These are phyloP conservation scores for Mycena polygramma DNA, from an alignment of 768 basidiomycete genomes.

Conservation along the genomic window DNA sequence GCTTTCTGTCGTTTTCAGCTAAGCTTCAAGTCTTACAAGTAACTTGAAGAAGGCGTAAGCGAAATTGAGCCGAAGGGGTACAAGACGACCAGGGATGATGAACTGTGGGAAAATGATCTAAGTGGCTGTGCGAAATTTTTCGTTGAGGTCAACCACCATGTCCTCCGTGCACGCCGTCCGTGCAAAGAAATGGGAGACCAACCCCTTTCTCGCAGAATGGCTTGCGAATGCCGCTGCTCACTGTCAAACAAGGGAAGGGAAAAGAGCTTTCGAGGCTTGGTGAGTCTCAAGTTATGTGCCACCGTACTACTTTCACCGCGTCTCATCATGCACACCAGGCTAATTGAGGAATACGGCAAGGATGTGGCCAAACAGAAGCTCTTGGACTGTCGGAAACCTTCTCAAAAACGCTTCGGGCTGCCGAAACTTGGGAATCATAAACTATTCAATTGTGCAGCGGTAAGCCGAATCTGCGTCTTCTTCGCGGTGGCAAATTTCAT, in stretches of 20 bases:
- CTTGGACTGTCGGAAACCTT: slow-evolving; percentile 21
- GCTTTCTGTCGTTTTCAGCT: too few relatives aligned
- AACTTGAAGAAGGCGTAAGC: too few relatives aligned
- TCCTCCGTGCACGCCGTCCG: slow-evolving; percentile 19
- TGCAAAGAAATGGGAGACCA: slow-evolving; percentile 26
- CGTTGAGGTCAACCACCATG: slow-evolving; percentile 2
- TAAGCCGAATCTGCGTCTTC: not conserved
- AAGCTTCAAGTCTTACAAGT: too few relatives aligned
- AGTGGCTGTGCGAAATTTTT: not conserved
- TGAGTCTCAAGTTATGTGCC: slow-evolving; percentile 3
- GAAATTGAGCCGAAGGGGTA: too few relatives aligned
- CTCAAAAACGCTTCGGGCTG: slow-evolving; percentile 6
- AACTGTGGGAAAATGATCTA: too few relatives aligned
- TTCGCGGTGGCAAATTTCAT: not conserved
- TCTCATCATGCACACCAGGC: slow-evolving; percentile 1
- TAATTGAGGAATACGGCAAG: slow-evolving; percentile 18
- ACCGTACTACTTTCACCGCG: not conserved
- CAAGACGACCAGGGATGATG: too few relatives aligned
- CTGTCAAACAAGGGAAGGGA: slow-evolving; percentile 25
- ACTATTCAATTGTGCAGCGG: slow-evolving; percentile 25
- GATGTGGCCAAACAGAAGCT: slow-evolving; percentile 27
- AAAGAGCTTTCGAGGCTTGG: slow-evolving; percentile 28
- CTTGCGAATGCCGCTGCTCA: slow-evolving; percentile 21
- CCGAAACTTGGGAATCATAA: slow-evolving; percentile 9
- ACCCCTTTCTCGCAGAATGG: slow-evolving; percentile 30